Percentiles rank a stretch among this genome's conserved stretches.
Evolutionary conservation across 2,329 filamentous ascomycete genomes (phyloP).

Genomic region (Rhynchosporium agropyri): DNA sequence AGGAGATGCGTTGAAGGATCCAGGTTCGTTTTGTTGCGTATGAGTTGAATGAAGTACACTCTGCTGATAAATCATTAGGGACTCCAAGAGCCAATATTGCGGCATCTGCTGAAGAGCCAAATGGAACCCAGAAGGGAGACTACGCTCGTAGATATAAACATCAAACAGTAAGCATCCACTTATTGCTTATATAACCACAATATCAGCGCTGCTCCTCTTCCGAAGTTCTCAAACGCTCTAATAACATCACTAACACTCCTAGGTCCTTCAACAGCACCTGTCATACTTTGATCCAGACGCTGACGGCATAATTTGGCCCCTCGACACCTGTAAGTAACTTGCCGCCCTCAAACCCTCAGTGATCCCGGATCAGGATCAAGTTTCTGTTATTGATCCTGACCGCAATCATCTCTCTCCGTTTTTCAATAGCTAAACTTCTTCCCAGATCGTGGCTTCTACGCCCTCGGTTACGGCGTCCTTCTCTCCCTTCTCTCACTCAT

Average conservation of each 20-base stretch:
- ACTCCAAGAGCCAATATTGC: slow-evolving; percentile 48
- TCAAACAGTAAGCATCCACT: slow-evolving; percentile 37
- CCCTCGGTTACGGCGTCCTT: slow-evolving; percentile 49
- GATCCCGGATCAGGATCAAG: no score
- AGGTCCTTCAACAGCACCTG: slow-evolving; percentile 55
- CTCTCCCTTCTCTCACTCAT: slow-evolving; percentile 49
- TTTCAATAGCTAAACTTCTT: no score
- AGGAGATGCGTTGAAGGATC: slow-evolving; percentile 21
- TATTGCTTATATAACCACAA: neutral
- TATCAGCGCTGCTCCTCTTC: neutral
- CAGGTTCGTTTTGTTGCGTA: slow-evolving; percentile 21
- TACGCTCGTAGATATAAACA: slow-evolving; percentile 46
- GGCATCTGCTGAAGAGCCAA: slow-evolving; percentile 44
- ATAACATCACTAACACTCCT: neutral
- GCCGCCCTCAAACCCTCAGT: no score
- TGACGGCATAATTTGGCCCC: slow-evolving; percentile 56
- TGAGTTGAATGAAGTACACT: neutral
- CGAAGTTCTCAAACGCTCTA: neutral
- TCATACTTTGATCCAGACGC: slow-evolving; percentile 55
- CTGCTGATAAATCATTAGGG: slow-evolving; percentile 34
- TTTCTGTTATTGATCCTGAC: no score
- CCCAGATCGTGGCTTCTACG: slow-evolving; percentile 46
- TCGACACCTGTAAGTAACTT: slow-evolving; percentile 47
- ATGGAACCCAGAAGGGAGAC: slow-evolving; percentile 47
- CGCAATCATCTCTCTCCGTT: no score